A percentile compares a stretch with the other conserved stretches of the same genome.
Conservation (phyloP, 768 basidiomycete genomes). For the Collybia nuda region DNA sequence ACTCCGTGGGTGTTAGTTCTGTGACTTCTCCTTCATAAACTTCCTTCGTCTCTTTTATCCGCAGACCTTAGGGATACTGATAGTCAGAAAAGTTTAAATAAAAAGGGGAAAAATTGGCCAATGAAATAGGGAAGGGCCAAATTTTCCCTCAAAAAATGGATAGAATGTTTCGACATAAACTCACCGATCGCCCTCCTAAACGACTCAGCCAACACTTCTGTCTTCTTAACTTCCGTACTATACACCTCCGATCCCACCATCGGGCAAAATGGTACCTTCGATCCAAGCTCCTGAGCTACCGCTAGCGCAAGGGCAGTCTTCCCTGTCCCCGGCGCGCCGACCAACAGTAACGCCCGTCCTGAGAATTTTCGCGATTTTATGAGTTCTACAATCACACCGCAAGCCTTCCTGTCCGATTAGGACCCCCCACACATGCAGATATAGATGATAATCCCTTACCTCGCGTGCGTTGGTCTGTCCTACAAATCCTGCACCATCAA, state of each 20-base stretch:
- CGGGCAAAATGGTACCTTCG: conserved; percentile 96
- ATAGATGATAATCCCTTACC: conserved; percentile 37
- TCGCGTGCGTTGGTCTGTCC: conserved; percentile 91
- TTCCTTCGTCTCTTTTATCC: conserved; percentile 99
- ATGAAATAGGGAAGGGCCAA: too few species aligned
- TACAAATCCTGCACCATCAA: conserved; percentile 82
- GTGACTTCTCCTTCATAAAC: conserved; percentile 99
- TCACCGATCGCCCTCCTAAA: conserved; percentile 94
- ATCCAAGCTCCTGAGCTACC: conserved; percentile 90
- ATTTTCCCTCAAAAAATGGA: too few species aligned
- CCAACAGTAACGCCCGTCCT: conserved; percentile 88
- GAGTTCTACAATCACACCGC: conserved; percentile 86
- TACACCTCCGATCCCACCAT: conserved; percentile 99
- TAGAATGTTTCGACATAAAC: too few species aligned
- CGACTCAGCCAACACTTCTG: conserved; percentile 92
- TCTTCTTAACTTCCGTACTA: conserved; percentile 97
- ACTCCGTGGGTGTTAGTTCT: conserved; percentile 92
- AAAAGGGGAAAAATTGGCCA: too few species aligned
- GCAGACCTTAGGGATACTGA: conserved; percentile 59
- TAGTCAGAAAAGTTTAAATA: not conserved
- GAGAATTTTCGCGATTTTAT: conserved; percentile 92
- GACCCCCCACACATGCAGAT: not conserved
- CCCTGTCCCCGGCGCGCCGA: conserved; percentile 95
- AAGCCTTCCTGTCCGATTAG: conserved; percentile 56
- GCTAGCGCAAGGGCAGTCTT: conserved; percentile 98